Base-by-base conservation (phyloP, 2,329 filamentous ascomycete genomes). In the Xylariaceae sp. region DNA sequence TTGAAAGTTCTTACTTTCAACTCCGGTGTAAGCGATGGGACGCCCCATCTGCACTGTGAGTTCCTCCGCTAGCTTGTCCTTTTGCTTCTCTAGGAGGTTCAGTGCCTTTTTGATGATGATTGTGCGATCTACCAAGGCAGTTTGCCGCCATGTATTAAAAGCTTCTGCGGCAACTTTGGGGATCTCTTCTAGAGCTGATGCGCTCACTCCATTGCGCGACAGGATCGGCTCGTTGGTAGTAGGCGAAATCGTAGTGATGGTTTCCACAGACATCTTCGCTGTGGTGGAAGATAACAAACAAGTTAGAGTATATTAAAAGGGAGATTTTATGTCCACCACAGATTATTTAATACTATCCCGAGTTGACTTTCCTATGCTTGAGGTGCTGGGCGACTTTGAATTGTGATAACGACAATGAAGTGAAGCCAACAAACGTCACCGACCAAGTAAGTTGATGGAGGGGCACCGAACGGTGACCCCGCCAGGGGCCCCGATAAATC, bases 41-140 rank as follows among this genome's bases (percentile, higher is more conserved):
- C 94, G 84, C 37, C 94, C 94, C 93, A 98, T 98, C 78, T 98
- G 93, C 72, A 91, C 88, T 0, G 93, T 97, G 58, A 98, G 78
- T 73, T 97, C 93, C 65, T 86, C 83, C 5, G 89, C 92, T 29
- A 98, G 81, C 61, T 87, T 89, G 86, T 95, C 89, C 74, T 92
- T 84, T 72, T 86, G 87, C 46, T 86, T 83, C 14, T 78, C 75
- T 24, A 98, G 80, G 4, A 91, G 76, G 61, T 87, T 83, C 40
- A 98, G 78, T 1, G 93, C 92, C 69, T 89, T 91, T 67, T 85
- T 87, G 67, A 97, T 87, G 63, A 96, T 93, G 43, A 83, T 82
- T 74, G 96, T 88, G 48, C 94, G 86, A 62, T 93, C 85, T 48
- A 82, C 77, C 44, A 98, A 82, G 2, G 85, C 80, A 0, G 92